Evolutionary conservation across 371 early-diverging fungal genomes (phyloP), one percentile per base, ranked within the genome.

Genomic region (Basidiobolus meristosporus): DNA sequence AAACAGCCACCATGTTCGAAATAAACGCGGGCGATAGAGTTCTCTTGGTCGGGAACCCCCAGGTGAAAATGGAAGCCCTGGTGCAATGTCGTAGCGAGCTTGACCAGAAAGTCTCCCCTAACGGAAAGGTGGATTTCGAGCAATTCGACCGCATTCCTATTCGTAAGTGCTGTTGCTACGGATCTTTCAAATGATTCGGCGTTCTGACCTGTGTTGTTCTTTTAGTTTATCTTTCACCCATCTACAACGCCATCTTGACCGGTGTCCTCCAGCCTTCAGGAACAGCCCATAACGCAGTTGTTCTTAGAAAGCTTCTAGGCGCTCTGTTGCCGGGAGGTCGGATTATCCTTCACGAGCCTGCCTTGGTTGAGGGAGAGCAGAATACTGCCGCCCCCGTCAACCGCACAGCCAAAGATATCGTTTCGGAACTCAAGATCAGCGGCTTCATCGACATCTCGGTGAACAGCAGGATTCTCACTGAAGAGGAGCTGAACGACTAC

Each of bases 381-480:
- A n/a, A 12, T 14, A 4, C 34, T 34, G 18, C 34, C 11, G 44
- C 41, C 15, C 44, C 38, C 12, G 30, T 56, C 18, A 34, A 37
- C 10, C 54, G 65, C 18, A 69, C 76, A 4, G 46, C 45, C 1
- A 47, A 57, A 7, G 60, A 60, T 23, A 51, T 80, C 7, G 39
- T 59, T 3, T 63, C 71, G 4, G 62, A 56, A 23, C 56, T 80
- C 35, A 64, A 62, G 41, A 62, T 80, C 44, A 61, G 72, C 23
- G 84, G 84, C 14, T 77, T 77, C 47, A 56, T 77, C 7, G 73
- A 74, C 20, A 43, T 53, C 12, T 46, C 46, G 14, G 43, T 67
- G 26, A 31, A 33, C 1, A 41, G 29, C 7, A 48, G 51, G 38
- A 43, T 41, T 2, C 43, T 61, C 3, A 16, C 54, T 0, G 68